These are phyloP conservation scores for Rhodotorula sp. DNA, from an alignment of 1,284 basidiomycete genomes.

Conservation along the genomic window DNA sequence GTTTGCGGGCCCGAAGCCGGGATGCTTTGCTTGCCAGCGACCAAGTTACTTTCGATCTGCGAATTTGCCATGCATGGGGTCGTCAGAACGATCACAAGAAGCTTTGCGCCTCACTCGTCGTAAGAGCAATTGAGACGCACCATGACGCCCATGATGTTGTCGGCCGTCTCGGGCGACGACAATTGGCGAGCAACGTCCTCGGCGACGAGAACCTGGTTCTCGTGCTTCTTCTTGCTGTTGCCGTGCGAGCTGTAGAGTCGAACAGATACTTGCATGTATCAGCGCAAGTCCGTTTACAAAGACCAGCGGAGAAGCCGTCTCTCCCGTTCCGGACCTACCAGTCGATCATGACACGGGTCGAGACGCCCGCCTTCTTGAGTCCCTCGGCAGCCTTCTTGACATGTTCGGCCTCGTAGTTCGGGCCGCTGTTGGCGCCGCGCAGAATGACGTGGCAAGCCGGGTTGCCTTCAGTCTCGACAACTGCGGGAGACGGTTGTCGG, in stretches of 20 bases:
- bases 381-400: conserved; percentile 75
- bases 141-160: conserved; percentile 93
- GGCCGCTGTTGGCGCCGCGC: conserved; percentile 78
- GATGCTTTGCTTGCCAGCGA: conserved; percentile 85
- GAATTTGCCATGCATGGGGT: no score
- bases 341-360: conserved; percentile 50
- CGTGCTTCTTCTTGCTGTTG: conserved; percentile 62
- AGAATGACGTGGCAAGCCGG: conserved; percentile 89
- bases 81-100: no score
- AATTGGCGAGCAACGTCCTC: conserved; percentile 58
- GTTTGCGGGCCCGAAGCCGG: conserved; percentile 71
- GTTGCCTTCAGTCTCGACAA: conserved; percentile 58
- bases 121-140: background rate
- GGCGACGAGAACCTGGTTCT: conserved; percentile 58
- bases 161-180: conserved; percentile 71
- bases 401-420: conserved; percentile 76
- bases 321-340: conserved; percentile 8
- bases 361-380: conserved; percentile 74
- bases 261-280: no score
- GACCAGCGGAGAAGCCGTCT: no score
- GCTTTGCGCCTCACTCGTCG: no score
- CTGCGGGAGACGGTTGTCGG: conserved; percentile 1
- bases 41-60: conserved; percentile 81
- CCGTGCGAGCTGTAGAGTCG: conserved; percentile 64
- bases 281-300: background rate